Evolutionary conservation across 2,329 filamentous ascomycete genomes (phyloP).

Genomic region (Bipolaris sorokiniana): DNA sequence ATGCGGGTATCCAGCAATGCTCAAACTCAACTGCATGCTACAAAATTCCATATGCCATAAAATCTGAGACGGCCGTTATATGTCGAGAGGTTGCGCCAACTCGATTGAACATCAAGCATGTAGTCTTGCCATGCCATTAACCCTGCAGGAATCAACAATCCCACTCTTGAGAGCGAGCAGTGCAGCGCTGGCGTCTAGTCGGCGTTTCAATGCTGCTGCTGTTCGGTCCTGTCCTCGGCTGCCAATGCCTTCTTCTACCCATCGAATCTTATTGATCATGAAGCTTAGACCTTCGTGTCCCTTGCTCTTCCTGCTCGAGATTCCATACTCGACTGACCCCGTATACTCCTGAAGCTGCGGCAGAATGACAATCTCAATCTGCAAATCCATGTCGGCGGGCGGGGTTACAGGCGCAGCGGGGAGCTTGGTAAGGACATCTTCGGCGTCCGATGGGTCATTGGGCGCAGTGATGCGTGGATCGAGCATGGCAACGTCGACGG

Average conservation of each 20-base stretch:
- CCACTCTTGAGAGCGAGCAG: constrained; percentile 42
- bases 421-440: constrained; percentile 51
- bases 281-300: constrained; percentile 89
- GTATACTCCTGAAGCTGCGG: constrained; percentile 79
- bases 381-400: constrained; percentile 75
- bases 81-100: constrained; percentile 10
- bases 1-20: constrained; percentile 51
- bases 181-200: constrained; percentile 46
- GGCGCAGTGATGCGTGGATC: constrained; percentile 59
- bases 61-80: constrained; percentile 22
- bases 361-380: constrained; percentile 84
- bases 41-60: constrained; percentile 21
- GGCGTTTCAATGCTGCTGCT: constrained; percentile 45
- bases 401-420: constrained; percentile 64
- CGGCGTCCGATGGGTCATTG: constrained; percentile 51
- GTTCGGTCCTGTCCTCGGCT: constrained; percentile 48
- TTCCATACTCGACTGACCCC: constrained; percentile 76
- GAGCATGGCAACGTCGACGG: constrained; percentile 73
- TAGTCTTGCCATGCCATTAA: constrained; percentile 39
- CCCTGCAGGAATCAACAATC: constrained; percentile 27
- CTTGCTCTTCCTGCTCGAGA: constrained; percentile 81
- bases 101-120: constrained; percentile 28
- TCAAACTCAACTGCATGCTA: constrained; percentile 34
- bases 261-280: constrained; percentile 80
- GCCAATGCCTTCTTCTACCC: constrained; percentile 75